A percentile compares a stretch with the other conserved stretches of the same genome.
Conservation (phyloP, 2,329 filamentous ascomycete species). For the Fusarium austroafricanum region DNA sequence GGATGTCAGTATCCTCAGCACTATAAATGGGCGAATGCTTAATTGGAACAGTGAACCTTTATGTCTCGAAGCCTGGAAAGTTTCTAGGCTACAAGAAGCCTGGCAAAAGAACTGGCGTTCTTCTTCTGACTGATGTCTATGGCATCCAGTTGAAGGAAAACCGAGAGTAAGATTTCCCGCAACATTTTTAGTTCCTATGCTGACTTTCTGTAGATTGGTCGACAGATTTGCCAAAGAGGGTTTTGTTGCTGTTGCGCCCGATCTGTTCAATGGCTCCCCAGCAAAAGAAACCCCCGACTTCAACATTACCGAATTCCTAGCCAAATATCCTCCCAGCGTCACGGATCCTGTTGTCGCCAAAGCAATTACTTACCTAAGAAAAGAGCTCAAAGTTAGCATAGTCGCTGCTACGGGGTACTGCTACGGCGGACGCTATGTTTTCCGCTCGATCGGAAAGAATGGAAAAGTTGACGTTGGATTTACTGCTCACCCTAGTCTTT, state of each 20-base stretch:
- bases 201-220: conserved; percentile 1
- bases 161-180: not conserved
- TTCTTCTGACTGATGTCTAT: conserved; percentile 32
- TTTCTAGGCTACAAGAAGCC: conserved; percentile 4
- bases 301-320: conserved; percentile 14
- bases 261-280: conserved; percentile 19
- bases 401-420: conserved; percentile 69
- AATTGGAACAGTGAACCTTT: conserved; percentile 9
- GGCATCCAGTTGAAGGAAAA: conserved; percentile 23
- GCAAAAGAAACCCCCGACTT: conserved; percentile 4
- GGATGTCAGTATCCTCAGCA: not conserved
- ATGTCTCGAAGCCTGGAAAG: conserved; percentile 16
- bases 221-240: conserved; percentile 29
- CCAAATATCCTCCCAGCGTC: conserved; percentile 11
- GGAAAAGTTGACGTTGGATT: conserved; percentile 64
- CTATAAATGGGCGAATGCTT: rapidly evolving
- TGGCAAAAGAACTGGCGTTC: conserved; percentile 10
- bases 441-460: conserved; percentile 64
- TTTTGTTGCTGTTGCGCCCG: conserved; percentile 21
- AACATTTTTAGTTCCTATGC: rapidly evolving
- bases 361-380: conserved; percentile 17
- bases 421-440: conserved; percentile 68
- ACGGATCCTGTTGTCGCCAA: conserved; percentile 30
- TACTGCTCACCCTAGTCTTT: conserved; percentile 70
- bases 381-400: conserved; percentile 56